Evolutionary conservation across 2,329 filamentous ascomycete genomes (phyloP).

Genomic region (Akanthomyces uredinophilus): DNA sequence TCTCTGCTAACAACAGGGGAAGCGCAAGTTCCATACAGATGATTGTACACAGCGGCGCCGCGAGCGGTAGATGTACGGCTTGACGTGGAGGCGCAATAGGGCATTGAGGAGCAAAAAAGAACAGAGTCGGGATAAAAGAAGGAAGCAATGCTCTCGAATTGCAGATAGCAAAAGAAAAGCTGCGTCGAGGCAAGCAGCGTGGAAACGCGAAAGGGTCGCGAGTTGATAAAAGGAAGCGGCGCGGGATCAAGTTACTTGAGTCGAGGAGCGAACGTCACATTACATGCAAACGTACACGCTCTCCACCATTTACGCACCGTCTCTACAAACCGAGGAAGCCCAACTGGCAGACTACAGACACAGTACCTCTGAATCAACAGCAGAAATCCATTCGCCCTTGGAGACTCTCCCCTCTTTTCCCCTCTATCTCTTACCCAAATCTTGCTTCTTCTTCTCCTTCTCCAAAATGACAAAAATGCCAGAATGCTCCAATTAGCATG

Average conservation of each 20-base stretch:
- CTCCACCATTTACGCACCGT: not conserved
- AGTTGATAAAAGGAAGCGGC: not conserved
- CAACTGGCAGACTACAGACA: not conserved
- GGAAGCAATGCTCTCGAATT: no score
- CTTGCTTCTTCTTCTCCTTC: not conserved
- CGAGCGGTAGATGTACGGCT: no score
- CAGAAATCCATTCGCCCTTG: not conserved
- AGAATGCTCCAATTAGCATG: not conserved
- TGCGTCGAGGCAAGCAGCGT: not conserved
- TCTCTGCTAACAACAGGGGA: no score
- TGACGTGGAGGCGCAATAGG: no score
- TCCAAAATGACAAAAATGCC: not conserved
- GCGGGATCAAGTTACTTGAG: not conserved
- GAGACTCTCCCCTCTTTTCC: not conserved
- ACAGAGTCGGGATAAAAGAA: not conserved
- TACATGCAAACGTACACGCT: not conserved
- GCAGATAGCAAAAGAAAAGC: not conserved
- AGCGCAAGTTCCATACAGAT: not conserved
- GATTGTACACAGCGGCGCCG: not conserved
- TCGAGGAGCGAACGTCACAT: not conserved
- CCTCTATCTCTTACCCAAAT: not conserved
- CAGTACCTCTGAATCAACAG: not conserved
- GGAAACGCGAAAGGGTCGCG: not conserved
- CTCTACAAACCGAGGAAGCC: not conserved
- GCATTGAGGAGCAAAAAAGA: no score